Conservation (phyloP, 148 eudicot genomes). For the Diospyros kaki region DNA sequence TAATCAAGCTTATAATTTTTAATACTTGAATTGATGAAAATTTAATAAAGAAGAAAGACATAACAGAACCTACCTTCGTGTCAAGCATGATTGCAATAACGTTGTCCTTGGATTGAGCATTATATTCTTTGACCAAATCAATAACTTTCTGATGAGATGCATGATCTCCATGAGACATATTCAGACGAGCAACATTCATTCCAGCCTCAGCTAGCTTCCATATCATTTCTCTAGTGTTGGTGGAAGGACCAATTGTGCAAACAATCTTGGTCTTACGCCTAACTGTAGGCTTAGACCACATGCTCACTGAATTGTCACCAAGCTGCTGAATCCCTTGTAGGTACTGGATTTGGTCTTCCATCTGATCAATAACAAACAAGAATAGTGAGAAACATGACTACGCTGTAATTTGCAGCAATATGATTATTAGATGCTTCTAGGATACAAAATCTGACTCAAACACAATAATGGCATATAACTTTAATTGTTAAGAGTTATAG, state of each 20-base stretch:
- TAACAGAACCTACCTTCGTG: constrained; percentile 57
- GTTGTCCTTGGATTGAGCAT: constrained; percentile 83
- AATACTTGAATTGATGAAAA: no score
- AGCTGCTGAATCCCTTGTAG: constrained; percentile 38
- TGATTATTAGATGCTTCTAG: neutral
- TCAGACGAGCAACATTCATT: constrained; percentile 92
- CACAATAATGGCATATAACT: neutral
- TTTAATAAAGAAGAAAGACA: neutral
- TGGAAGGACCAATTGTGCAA: constrained; percentile 97
- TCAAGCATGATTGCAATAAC: constrained; percentile 98
- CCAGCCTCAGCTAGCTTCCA: constrained; percentile 99
- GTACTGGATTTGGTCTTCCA: constrained; percentile 40
- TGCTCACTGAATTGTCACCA: constrained; percentile 44
- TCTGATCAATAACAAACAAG: constrained; percentile 30
- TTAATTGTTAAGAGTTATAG: neutral
- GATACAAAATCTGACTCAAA: neutral
- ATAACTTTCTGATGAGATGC: constrained; percentile 92
- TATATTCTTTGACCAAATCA: constrained; percentile 94
- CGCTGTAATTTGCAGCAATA: neutral
- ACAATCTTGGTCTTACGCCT: constrained; percentile 88
- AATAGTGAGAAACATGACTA: neutral
- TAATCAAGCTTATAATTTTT: no score
- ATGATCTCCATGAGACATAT: constrained; percentile 99
- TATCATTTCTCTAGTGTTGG: constrained; percentile 87
- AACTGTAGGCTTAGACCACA: constrained; percentile 77